Conservation (phyloP, 495 filamentous ascomycete species). For the Penicillium cosmopolitanum region DNA sequence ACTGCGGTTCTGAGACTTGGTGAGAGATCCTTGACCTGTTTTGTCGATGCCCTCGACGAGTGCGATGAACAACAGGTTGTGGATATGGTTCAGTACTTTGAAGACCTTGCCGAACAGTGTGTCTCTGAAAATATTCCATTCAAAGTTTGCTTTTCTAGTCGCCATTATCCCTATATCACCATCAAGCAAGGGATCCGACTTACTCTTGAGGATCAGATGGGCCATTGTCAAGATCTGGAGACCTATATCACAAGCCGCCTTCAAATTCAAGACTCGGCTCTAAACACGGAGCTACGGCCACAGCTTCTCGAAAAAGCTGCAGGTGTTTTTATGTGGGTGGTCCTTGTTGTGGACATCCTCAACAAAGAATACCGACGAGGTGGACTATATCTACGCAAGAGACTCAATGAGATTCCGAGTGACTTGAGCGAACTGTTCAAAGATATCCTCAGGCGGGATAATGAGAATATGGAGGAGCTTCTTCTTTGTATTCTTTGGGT, state of each 20-base stretch:
- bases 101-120: slow-evolving; percentile 28
- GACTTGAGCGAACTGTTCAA: slow-evolving; percentile 43
- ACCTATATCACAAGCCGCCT: slow-evolving; percentile 31
- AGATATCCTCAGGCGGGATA: slow-evolving; percentile 40
- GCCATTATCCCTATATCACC: slow-evolving; percentile 53
- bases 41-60: slow-evolving; percentile 48
- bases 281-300: slow-evolving; percentile 17
- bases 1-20: slow-evolving; percentile 26
- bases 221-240: slow-evolving; percentile 32
- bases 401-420: slow-evolving; percentile 39
- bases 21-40: slow-evolving; percentile 27
- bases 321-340: slow-evolving; percentile 55
- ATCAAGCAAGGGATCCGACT: slow-evolving; percentile 34
- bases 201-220: slow-evolving; percentile 32
- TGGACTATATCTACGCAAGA: slow-evolving; percentile 23
- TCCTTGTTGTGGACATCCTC: slow-evolving; percentile 48
- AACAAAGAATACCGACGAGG: slow-evolving; percentile 40
- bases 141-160: slow-evolving; percentile 50
- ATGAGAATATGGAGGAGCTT: slow-evolving; percentile 28
- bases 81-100: slow-evolving; percentile 45
- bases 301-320: slow-evolving; percentile 43
- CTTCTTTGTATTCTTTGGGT: slow-evolving; percentile 43
- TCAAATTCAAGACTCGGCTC: too few relatives aligned
- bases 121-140: slow-evolving; percentile 5
- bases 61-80: slow-evolving; percentile 38